These are phyloP conservation scores for Trichoderma orchidacearum DNA, from an alignment of 495 filamentous ascomycete genomes.

Conservation along the genomic window DNA sequence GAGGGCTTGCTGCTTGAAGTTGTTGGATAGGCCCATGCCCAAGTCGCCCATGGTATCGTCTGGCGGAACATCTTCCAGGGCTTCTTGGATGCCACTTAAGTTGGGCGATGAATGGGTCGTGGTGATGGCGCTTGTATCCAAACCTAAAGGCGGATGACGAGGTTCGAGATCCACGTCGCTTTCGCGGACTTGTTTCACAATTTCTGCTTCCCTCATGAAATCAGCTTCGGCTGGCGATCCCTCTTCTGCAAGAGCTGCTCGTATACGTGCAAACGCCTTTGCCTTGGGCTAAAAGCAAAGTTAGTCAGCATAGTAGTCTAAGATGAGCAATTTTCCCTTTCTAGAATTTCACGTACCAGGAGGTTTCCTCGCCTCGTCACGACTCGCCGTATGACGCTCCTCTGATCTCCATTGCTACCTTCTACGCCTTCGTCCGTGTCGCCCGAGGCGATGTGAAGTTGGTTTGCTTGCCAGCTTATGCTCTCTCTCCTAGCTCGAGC, in stretches of 20 bases:
- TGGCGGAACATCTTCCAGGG: constrained; percentile 44
- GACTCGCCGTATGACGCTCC: constrained; percentile 47
- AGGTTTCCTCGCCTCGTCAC: constrained; percentile 84
- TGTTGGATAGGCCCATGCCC: constrained; percentile 35
- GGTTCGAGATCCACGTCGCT: constrained; percentile 40
- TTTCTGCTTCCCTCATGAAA: constrained; percentile 82
- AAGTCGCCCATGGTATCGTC: constrained; percentile 47
- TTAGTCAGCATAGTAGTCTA: neutral
- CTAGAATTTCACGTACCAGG: constrained; percentile 43
- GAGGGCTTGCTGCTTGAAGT: constrained; percentile 59
- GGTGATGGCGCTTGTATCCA: constrained; percentile 19
- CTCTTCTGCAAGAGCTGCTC: constrained; percentile 81
- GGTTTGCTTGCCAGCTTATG: constrained; percentile 73
- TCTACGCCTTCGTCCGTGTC: constrained; percentile 31
- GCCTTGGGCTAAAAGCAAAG: constrained; percentile 59
- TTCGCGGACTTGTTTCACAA: constrained; percentile 85
- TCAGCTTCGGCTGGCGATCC: constrained; percentile 76
- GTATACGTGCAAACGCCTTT: constrained; percentile 85
- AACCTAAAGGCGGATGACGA: neutral
- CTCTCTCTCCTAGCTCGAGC: constrained; percentile 53
- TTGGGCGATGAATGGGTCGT: constrained; percentile 41
- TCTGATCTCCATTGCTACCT: constrained; percentile 22
- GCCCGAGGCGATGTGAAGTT: constrained; percentile 62
- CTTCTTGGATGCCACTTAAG: constrained; percentile 24
- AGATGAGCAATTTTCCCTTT: neutral